Evolutionary conservation across 371 early-diverging fungal genomes (phyloP).

Genomic region (Massospora cicadina): DNA sequence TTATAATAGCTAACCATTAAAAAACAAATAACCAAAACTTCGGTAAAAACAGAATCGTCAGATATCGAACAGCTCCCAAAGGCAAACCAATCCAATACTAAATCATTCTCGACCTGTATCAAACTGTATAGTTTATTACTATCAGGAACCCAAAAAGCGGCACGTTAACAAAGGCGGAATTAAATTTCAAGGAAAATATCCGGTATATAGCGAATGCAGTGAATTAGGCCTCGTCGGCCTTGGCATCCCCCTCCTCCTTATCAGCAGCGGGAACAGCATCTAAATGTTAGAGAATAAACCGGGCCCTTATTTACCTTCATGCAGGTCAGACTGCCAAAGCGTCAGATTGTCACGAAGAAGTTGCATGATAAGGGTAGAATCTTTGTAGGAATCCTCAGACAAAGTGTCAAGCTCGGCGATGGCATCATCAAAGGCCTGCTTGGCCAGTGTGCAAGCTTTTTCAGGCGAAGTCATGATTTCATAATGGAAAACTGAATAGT

Average conservation of each 20-base stretch:
- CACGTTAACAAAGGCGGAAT: not conserved
- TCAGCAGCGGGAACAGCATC: not conserved
- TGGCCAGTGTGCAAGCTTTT: constrained; percentile 67
- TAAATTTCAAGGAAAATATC: not conserved
- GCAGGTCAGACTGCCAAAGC: constrained; percentile 62
- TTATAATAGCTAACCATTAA: too few relatives aligned
- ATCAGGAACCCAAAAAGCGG: not conserved
- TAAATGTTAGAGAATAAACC: not conserved
- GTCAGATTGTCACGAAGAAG: constrained; percentile 76
- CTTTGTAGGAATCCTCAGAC: constrained; percentile 73
- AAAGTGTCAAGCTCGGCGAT: constrained; percentile 70
- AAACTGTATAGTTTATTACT: not conserved
- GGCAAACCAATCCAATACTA: too few relatives aligned
- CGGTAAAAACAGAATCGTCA: too few relatives aligned
- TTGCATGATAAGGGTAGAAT: constrained; percentile 83
- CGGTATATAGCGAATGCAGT: not conserved
- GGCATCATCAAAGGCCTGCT: constrained; percentile 73
- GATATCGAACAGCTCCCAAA: too few relatives aligned
- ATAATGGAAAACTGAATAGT: constrained; percentile 86
- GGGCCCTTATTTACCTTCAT: constrained; percentile 17
- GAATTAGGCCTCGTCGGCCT: not conserved
- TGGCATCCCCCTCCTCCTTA: not conserved
- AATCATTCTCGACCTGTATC: not conserved
- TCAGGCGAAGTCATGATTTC: constrained; percentile 72
- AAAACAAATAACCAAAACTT: too few relatives aligned